Percentiles rank a stretch among this genome's conserved stretches.
These are phyloP conservation scores for Cladosporium oxysporum DNA, from an alignment of 2,329 filamentous ascomycete species.

Conservation along the genomic window DNA sequence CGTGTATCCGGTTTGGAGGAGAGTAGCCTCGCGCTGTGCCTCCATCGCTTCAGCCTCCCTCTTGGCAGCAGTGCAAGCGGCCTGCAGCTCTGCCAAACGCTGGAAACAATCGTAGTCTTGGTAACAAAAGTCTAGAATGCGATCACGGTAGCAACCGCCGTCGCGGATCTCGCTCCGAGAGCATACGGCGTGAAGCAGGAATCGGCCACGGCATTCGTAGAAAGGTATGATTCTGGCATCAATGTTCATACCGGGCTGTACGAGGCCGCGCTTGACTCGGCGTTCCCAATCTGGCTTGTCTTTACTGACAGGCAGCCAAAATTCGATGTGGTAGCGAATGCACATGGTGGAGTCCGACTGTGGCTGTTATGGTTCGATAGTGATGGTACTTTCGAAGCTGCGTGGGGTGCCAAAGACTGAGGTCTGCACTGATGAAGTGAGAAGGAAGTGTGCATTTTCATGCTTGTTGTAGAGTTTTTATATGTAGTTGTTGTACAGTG, in stretches of 20 bases:
- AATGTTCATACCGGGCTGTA: background rate
- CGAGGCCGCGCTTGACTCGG: conserved; percentile 10
- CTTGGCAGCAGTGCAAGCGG: background rate
- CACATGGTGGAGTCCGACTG: background rate
- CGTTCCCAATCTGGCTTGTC: conserved; percentile 7
- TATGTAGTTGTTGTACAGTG: conserved; percentile 14
- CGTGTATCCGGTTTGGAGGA: background rate
- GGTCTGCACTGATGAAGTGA: background rate
- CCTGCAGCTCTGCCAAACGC: background rate
- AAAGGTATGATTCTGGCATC: background rate
- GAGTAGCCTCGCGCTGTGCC: background rate
- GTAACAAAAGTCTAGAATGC: conserved; percentile 11
- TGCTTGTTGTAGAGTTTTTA: background rate
- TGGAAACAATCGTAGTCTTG: conserved; percentile 8
- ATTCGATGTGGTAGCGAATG: conserved; percentile 11
- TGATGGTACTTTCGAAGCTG: background rate
- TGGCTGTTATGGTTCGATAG: background rate
- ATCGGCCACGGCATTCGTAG: conserved; percentile 14
- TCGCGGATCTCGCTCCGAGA: background rate
- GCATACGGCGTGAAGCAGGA: background rate
- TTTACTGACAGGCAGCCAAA: background rate
- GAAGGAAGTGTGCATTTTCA: background rate
- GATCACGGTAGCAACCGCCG: background rate
- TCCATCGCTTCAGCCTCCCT: background rate
- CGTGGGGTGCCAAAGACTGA: background rate